Evolutionary conservation across 306 rosid genomes (phyloP), one percentile per base, ranked within the genome.

Genomic region (Luffa aegyptiaca): DNA sequence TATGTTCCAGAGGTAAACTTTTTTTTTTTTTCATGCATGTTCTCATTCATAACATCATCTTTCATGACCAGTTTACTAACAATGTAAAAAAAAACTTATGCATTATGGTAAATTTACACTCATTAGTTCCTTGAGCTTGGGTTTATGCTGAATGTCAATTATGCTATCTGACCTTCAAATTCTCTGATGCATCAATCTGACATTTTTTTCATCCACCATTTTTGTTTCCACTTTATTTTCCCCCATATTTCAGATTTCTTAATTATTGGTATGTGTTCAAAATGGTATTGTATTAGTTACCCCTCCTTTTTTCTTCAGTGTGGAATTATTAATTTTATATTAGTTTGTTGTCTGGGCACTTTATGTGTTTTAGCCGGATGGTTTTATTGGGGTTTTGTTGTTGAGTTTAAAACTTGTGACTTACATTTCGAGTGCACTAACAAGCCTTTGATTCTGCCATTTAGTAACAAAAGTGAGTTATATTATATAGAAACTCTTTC

Each of bases 1-100:
- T 61, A 93, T 95, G 98, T 91, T 95, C 75, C 93, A 92, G 87
- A 95, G 97, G 98, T 95, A 81, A 82, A 57, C 78, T 82, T 75
- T 64, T 26, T 75, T 64, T 64, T 73, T 72, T 75, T 48, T 33
- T 73, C 61, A 6, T 75, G n/a, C 52, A 9, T 21, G 33, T 75
- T 70, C 45, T 39, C 42, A 69, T 85, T 75, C 70, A 56, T 80
- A 66, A 13, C 70, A 51, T 35, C 79, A 73, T 73, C 78, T 13
- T 14, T 7, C 11, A 2, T 49, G 45, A 49, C 57, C 31, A 8
- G 45, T 73, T 33, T 73, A 17, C 31, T 48, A 7, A 13, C 14
- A 48, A 13, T 73, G 21, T 16, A 6, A 49, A 33, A 48, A 5
- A 66, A 42, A 42, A 0, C 16, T 26, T 31, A 7, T 48, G 41